These are phyloP conservation scores for Mimosa pudica DNA, from an alignment of 306 rosid species.

Conservation along the genomic window DNA sequence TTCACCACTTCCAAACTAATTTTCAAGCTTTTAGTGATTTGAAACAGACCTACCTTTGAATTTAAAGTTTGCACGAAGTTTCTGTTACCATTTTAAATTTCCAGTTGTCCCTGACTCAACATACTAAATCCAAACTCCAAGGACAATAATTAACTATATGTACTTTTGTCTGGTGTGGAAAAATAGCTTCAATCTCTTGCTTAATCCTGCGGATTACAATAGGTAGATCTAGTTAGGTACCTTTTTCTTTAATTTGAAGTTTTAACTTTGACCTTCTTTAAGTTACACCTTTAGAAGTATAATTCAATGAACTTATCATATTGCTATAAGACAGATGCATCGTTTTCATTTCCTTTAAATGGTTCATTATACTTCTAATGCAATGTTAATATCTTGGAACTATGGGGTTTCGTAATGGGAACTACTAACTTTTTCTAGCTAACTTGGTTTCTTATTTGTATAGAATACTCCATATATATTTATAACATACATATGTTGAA, in stretches of 20 bases:
- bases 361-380: conserved; percentile 35
- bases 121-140: background rate
- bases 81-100: conserved; percentile 15
- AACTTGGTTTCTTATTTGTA: conserved; percentile 35
- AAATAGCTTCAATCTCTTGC: conserved; percentile 30
- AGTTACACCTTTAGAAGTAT: conserved; percentile 24
- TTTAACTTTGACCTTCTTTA: conserved; percentile 34
- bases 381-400: conserved; percentile 44
- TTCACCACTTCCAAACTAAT: background rate
- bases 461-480: conserved; percentile 29
- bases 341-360: conserved; percentile 21
- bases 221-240: conserved; percentile 33
- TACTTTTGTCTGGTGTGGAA: conserved; percentile 35
- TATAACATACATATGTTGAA: conserved; percentile 12
- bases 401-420: conserved; percentile 40
- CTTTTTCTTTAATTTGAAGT: conserved; percentile 12
- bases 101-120: conserved; percentile 23
- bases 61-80: background rate
- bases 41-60: background rate
- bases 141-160: conserved; percentile 28
- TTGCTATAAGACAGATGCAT: conserved; percentile 27
- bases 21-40: background rate
- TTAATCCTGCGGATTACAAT: conserved; percentile 29
- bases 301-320: conserved; percentile 37
- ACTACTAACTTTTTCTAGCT: conserved; percentile 20